Base-by-base conservation (phyloP, 208 protist species). In the Leishmania turanica region DNA sequence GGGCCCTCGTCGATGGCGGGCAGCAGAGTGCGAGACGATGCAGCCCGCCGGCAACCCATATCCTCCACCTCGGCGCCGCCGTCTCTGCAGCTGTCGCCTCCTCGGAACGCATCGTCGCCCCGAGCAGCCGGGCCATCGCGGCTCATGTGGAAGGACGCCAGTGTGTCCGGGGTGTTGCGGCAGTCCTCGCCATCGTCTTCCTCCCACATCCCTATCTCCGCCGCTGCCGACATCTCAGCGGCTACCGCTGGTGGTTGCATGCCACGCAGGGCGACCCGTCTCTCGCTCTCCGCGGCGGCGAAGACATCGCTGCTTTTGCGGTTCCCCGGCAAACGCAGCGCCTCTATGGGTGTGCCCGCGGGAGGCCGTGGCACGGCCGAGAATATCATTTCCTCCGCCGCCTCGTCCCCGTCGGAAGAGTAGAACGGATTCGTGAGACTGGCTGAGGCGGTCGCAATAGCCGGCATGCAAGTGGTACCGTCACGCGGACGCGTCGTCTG, bases 61-160 rank as follows among this genome's bases (percentile, higher is more conserved):
- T 70, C 64, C 51, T 69, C 84, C 58, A 65, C 78, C 1, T 81
- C 69, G 78, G 45, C 40, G 24, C n/a, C 15, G 15, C 42, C 51
- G 34, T 60, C 53, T 49, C 34, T 9, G 13, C 31, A 24, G 15
- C 17, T 24, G 17, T 2, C 9, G 19, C 7, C 6, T 42, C 21
- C 68, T 9, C 53, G 60, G 37, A 27, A 13, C n/a, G 15, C 34
- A 51, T 7, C 31, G 13, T 21, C 51, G 5, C 34, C n/a, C 47
- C 6, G 72, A 1, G 51, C 8, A 21, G 11, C 72, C 72, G 49
- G 31, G n/a, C 21, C 24, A 62, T 62, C 72, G 15, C 47, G n/a
- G 56, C 47, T 31, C 65, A 78, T 73, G 73, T 81, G 70, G 24
- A 72, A 82, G 21, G 81, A 75, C 58, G 64, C 68, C 77, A 81